Base-by-base conservation (phyloP, 495 filamentous ascomycete species). In the Podospora pseudopauciseta region DNA sequence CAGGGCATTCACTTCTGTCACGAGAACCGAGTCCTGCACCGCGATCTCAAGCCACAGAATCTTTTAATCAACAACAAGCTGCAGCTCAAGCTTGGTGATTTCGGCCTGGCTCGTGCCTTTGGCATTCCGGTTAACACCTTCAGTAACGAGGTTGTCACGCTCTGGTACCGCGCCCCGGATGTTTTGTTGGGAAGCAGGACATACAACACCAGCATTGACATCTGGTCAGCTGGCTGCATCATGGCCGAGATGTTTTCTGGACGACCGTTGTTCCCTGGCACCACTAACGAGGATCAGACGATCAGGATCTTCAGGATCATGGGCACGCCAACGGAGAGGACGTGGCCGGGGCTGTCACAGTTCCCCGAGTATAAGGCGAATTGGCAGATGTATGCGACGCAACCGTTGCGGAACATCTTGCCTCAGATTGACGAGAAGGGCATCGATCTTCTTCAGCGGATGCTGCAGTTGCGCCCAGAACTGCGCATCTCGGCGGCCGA, bases 211-310 rank as follows among this genome's bases (percentile, higher is more conserved):
- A 94, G 91, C 80, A 97, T 97, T 81, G 94, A 97, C 74, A 97
- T 97, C 80, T 97, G 94, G 94, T 94, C 91, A 20, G 94, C 94
- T 16, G 94, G 94, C 54, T 97, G 94, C 78, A 97, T 97, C 83
- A 97, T 97, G 94, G 94, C 94, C 15, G 94, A 97, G 81, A 95
- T 97, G 91, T 97, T 92, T 79, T 96, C 93, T 0, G 94, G 94
- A 15, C 87, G 94, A 3, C 94, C 94, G 0, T 84, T 97, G 15
- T 97, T 97, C 81, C 94, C 94, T 0, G 94, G 94, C 55, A 97
- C 94, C 1, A 96, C 94, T 23, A 97, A 97, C 77, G 94, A 97
- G 77, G 94, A 97, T 79, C 94, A 97, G 77, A 87, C 97, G 64
- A 83, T 93, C 67, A 93, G 96, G 74, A 97, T 97, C 78, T 97